phyloP scores from a whole-genome alignment of 169 alveolate species.

The Blepharisma undulans region DNA sequence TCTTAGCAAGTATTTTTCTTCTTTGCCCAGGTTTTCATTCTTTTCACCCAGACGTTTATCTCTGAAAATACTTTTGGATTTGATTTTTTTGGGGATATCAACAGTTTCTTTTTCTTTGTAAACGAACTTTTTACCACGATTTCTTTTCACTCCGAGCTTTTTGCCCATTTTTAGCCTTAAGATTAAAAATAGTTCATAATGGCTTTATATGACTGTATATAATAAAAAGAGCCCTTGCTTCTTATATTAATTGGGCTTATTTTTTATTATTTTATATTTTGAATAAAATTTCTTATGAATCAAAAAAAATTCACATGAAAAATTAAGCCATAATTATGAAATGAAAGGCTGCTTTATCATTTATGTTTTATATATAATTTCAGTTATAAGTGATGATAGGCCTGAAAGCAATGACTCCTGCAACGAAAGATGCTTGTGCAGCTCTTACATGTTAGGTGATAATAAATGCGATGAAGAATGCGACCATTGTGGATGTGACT shows the following conservation, averaged over 20 bases:
- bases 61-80: constrained; percentile 1
- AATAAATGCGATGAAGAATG: background rate
- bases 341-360: background rate
- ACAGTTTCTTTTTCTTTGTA: background rate
- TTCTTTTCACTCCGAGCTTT: constrained; percentile 27
- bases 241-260: background rate
- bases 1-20: constrained; percentile 17
- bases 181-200: background rate
- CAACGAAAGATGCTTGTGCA: background rate
- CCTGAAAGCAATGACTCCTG: background rate
- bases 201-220: background rate
- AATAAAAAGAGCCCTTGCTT: background rate
- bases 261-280: too few species aligned
- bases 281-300: too few species aligned
- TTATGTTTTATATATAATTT: background rate
- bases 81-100: background rate
- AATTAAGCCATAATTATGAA: background rate
- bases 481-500: background rate
- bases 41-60: constrained; percentile 34
- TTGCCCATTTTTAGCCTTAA: constrained; percentile 28
- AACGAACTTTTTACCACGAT: constrained; percentile 33
- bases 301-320: too few species aligned
- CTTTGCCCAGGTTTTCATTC: constrained; percentile 18
- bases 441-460: background rate
- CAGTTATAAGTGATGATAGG: background rate